Percentiles rank a stretch among this genome's conserved stretches.
Conservation (phyloP, 2,329 filamentous ascomycete genomes). For the Fusarium subglutinans region DNA sequence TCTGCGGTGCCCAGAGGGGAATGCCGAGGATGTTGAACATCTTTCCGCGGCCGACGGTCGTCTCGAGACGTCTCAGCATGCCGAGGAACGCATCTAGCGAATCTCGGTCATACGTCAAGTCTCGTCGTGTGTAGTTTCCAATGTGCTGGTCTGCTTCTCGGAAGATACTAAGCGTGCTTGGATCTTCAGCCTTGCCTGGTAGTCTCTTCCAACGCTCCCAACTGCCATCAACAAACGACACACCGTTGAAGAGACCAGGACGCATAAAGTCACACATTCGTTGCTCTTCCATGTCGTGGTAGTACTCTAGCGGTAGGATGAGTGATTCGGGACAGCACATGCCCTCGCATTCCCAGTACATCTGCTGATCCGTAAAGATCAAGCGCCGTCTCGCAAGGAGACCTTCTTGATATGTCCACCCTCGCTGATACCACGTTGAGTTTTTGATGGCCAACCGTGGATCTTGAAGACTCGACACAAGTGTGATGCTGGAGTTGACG, state of each 20-base stretch:
- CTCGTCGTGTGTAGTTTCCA: constrained; percentile 44
- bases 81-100: constrained; percentile 48
- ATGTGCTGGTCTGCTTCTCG: constrained; percentile 49
- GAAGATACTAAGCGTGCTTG: constrained; percentile 50
- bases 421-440: constrained; percentile 49
- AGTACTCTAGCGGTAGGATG: constrained; percentile 45
- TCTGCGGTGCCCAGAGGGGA: constrained; percentile 44
- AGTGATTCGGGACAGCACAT: constrained; percentile 51
- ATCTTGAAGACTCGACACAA: constrained; percentile 47
- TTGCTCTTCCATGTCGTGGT: constrained; percentile 46
- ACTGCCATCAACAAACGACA: constrained; percentile 48
- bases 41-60: constrained; percentile 43
- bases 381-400: constrained; percentile 49
- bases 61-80: constrained; percentile 45
- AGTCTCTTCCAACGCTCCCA: constrained; percentile 50
- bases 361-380: constrained; percentile 51
- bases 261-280: constrained; percentile 50
- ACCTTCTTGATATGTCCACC: constrained; percentile 54
- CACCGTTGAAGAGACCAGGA: constrained; percentile 48
- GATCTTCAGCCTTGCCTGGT: constrained; percentile 40
- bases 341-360: constrained; percentile 53
- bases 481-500: constrained; percentile 44
- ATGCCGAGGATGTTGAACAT: constrained; percentile 46
- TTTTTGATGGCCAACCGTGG: constrained; percentile 43
- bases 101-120: constrained; percentile 45